A percentile compares a stretch with the other conserved stretches of the same genome.
phyloP scores from a whole-genome alignment of 768 basidiomycete species.

The Albatrellus ellisii region DNA sequence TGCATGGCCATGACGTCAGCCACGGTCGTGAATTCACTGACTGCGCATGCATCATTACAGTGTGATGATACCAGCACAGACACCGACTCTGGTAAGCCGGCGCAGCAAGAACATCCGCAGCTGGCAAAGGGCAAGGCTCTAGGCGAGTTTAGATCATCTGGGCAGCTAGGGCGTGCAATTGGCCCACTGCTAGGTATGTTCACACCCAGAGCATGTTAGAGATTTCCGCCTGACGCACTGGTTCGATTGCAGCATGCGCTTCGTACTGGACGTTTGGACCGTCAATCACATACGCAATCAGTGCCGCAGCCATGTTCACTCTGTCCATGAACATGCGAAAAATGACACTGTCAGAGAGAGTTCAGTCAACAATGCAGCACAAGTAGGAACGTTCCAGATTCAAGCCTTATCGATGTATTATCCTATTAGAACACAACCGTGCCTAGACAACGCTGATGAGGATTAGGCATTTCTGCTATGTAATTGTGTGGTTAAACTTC shows the following conservation, averaged over 20 bases:
- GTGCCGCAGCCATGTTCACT: constrained; percentile 51
- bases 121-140: constrained; percentile 77
- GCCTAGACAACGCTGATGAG: too few species aligned
- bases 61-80: constrained; percentile 66
- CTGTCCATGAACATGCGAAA: constrained; percentile 46
- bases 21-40: constrained; percentile 89
- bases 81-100: constrained; percentile 39
- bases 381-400: too few species aligned
- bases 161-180: constrained; percentile 86
- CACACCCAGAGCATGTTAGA: constrained; percentile 2
- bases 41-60: constrained; percentile 81
- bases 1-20: constrained; percentile 91
- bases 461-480: too few species aligned
- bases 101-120: constrained; percentile 41
- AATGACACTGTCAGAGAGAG: constrained; percentile 18
- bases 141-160: constrained; percentile 81
- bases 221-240: not conserved
- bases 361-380: too few species aligned
- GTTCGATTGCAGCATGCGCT: constrained; percentile 52
- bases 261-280: constrained; percentile 87
- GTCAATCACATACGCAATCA: constrained; percentile 53
- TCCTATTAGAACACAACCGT: too few species aligned
- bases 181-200: constrained; percentile 78
- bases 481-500: too few species aligned
- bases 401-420: too few species aligned